Evolutionary conservation across 331 rosid species (phyloP).

Genomic region (Acacia concinna): DNA sequence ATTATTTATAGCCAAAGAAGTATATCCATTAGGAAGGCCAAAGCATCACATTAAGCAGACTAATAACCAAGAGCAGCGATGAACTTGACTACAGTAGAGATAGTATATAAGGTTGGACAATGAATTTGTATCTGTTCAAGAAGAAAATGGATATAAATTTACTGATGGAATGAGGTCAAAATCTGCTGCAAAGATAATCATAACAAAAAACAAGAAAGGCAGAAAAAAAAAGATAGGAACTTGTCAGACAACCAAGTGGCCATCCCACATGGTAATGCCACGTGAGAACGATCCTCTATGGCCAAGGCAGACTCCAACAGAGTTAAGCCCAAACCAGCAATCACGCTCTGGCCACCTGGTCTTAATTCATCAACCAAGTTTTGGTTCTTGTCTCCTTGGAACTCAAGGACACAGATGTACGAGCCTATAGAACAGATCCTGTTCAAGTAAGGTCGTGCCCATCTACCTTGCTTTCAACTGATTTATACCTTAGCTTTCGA

Average conservation of each 20-base stretch:
- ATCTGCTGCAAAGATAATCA: no score
- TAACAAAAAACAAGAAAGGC: no score
- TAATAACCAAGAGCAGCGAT: no score
- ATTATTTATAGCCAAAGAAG: no score
- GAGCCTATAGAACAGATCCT: not conserved
- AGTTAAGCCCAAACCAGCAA: not conserved
- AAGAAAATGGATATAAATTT: no score
- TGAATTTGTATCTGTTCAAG: no score
- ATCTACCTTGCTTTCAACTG: rapidly evolving
- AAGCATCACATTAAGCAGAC: no score
- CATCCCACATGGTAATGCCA: not conserved
- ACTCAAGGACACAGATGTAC: not conserved
- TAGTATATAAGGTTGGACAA: no score
- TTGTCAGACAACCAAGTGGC: not conserved
- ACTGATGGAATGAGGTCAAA: no score
- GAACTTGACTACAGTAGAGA: no score
- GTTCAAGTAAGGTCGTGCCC: not conserved
- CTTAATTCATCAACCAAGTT: not conserved
- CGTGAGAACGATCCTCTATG: not conserved
- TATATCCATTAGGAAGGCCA: no score
- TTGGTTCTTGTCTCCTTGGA: not conserved
- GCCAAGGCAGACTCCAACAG: not conserved
- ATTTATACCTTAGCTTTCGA: not conserved
- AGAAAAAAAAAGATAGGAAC: not conserved
- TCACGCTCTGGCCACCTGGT: not conserved